These are phyloP conservation scores for Botrytis deweyae DNA, from an alignment of 2,329 filamentous ascomycete genomes.

Conservation along the genomic window DNA sequence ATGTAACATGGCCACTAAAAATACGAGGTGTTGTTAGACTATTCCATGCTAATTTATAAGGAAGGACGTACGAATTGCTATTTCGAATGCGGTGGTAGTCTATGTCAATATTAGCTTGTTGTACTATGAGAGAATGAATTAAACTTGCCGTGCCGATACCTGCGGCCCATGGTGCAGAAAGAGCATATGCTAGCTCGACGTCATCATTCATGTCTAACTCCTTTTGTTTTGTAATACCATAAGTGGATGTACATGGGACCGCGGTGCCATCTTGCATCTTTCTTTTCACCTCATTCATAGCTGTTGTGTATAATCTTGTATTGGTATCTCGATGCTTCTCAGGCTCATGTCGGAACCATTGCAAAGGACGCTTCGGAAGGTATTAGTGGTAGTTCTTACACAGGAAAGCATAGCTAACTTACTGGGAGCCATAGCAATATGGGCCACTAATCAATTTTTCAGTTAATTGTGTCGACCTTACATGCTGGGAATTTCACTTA, in stretches of 20 bases:
- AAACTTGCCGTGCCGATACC: neutral
- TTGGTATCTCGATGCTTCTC: conserved; percentile 1
- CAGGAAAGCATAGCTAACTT: neutral
- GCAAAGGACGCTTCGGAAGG: neutral
- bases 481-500: neutral
- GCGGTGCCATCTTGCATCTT: neutral
- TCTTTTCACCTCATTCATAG: neutral
- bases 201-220: conserved; percentile 1
- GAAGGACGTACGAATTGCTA: neutral
- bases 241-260: conserved; percentile 4
- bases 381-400: neutral
- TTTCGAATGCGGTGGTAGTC: conserved; percentile 1
- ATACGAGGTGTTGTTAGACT: neutral
- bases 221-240: conserved; percentile 4
- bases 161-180: conserved; percentile 3
- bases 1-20: neutral
- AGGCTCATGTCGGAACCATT: conserved; percentile 1
- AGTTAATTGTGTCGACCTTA: neutral
- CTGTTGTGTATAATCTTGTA: neutral
- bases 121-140: neutral
- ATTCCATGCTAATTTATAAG: neutral
- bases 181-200: neutral
- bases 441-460: neutral
- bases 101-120: neutral
- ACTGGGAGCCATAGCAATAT: neutral